Percentiles rank a stretch among this genome's conserved stretches.
Evolutionary conservation across 2,329 filamentous ascomycete genomes (phyloP).

Genomic region (Xylariaceae sp.): DNA sequence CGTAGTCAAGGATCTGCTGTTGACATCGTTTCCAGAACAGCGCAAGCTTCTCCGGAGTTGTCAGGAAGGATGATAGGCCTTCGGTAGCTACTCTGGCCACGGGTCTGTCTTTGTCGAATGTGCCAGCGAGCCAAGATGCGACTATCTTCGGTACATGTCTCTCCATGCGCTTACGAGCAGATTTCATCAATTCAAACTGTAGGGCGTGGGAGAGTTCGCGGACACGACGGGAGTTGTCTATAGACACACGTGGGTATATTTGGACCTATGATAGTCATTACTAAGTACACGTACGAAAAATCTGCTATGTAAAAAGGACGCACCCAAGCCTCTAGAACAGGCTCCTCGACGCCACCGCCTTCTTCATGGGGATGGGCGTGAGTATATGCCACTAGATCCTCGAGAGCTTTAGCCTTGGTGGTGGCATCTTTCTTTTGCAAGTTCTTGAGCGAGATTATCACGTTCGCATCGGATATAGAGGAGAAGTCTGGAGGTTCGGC

Average conservation of each 20-base stretch:
- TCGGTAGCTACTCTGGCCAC: slow-evolving; percentile 74
- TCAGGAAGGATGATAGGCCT: slow-evolving; percentile 70
- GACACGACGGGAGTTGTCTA: slow-evolving; percentile 83
- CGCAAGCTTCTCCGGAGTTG: slow-evolving; percentile 71
- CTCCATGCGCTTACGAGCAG: slow-evolving; percentile 76
- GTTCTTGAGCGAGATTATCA: slow-evolving; percentile 90
- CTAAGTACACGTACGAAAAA: slow-evolving; percentile 3
- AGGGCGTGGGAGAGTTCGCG: slow-evolving; percentile 79
- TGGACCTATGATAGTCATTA: slow-evolving; percentile 55
- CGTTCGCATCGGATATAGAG: slow-evolving; percentile 70
- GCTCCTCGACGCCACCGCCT: slow-evolving; percentile 67
- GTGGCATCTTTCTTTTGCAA: slow-evolving; percentile 87
- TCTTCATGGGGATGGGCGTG: slow-evolving; percentile 48
- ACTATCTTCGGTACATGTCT: slow-evolving; percentile 72
- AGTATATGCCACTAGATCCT: slow-evolving; percentile 71
- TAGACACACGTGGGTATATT: slow-evolving; percentile 82
- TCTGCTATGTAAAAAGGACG: slow-evolving; percentile 4
- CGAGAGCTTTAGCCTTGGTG: slow-evolving; percentile 85
- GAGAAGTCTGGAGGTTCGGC: slow-evolving; percentile 79
- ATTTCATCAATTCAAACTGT: slow-evolving; percentile 59
- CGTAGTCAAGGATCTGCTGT: slow-evolving; percentile 74
- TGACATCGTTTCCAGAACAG: slow-evolving; percentile 82
- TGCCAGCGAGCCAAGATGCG: slow-evolving; percentile 85
- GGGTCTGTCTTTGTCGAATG: slow-evolving; percentile 77
- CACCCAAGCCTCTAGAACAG: slow-evolving; percentile 86